Base-by-base conservation (phyloP, 139 green algal genomes). In the Yamagishiella unicocca region DNA sequence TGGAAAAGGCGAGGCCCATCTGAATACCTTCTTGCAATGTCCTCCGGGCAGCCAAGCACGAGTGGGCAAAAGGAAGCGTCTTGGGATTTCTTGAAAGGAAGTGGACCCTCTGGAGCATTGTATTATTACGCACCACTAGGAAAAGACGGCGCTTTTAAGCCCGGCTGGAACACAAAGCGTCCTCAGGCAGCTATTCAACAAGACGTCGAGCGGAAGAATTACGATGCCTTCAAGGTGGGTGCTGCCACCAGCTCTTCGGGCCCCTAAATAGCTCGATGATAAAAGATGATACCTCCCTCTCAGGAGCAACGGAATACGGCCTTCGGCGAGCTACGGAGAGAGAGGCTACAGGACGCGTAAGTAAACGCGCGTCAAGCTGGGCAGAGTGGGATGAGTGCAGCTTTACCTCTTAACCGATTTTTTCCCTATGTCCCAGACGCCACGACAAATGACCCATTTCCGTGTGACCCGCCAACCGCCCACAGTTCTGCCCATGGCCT, bases 331-430 rank as follows among this genome's bases (percentile, higher is more conserved):
- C 50, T 87, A 0, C 66, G 82, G 1, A 38, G 19, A 3, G 42
- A 87, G 38, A 50, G 82, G 25, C 24, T 87, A 33, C 8, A 40
- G 0, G 25, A 87, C 24, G 67, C 64, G 80, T 86, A 77, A 86
- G 80, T 86, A 29, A 2, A 40, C 12, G 4, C 27, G 5, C 64
- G 64, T 72, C 50, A 58, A 58, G 12, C 50, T 17, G 50, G 50
- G 12, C 50, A 58, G 50, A 42, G 17, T 72, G 35, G 64, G 6
- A 72, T 72, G 64, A 37, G n/a, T n/a, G n/a, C n/a, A n/a, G n/a
- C n/a, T n/a, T n/a, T n/a, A n/a, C n/a, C n/a, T n/a, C n/a, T n/a
- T n/a, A n/a, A n/a, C n/a, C n/a, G n/a, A n/a, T n/a, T n/a, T n/a
- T n/a, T n/a, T n/a, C n/a, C n/a, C n/a, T n/a, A n/a, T n/a, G n/a